A percentile compares a stretch with the other conserved stretches of the same genome.
These are phyloP conservation scores for Geranium rotundifolium DNA, from an alignment of 345 rosid species.

Conservation along the genomic window DNA sequence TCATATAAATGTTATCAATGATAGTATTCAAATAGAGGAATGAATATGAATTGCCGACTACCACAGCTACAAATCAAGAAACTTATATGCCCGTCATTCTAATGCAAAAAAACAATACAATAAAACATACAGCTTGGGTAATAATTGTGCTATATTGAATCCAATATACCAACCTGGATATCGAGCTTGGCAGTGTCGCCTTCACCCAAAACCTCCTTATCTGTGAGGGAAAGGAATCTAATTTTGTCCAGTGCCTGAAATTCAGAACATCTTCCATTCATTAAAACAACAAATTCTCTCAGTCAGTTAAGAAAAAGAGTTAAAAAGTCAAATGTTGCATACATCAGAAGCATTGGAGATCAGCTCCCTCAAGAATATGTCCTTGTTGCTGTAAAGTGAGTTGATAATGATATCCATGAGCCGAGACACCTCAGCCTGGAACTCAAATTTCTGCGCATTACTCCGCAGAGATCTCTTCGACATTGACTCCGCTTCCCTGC, in stretches of 20 bases:
- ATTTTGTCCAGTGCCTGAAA: constrained; percentile 88
- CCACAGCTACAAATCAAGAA: too few species aligned
- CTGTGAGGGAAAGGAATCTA: constrained; percentile 87
- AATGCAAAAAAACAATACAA: too few species aligned
- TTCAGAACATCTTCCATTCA: constrained; percentile 7
- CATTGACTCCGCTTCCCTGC: constrained; percentile 88
- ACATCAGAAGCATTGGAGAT: constrained; percentile 99
- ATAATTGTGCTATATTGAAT: too few species aligned
- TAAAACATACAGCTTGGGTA: too few species aligned
- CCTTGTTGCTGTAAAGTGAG: constrained; percentile 97
- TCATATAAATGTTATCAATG: neutral
- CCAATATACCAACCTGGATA: constrained; percentile 55
- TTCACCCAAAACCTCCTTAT: constrained; percentile 86
- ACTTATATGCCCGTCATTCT: too few species aligned
- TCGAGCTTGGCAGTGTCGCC: constrained; percentile 88
- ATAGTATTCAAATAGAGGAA: too few species aligned
- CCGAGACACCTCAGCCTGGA: constrained; percentile 99
- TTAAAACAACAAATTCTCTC: neutral
- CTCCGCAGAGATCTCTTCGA: constrained; percentile 73
- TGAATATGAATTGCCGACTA: too few species aligned
- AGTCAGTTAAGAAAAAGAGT: neutral
- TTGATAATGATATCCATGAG: constrained; percentile 95
- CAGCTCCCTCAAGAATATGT: constrained; percentile 91
- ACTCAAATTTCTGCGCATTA: constrained; percentile 87
- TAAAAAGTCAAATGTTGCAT: neutral